phyloP scores from a whole-genome alignment of 2,329 filamentous ascomycete species.

The Talaromyces marneffei region DNA sequence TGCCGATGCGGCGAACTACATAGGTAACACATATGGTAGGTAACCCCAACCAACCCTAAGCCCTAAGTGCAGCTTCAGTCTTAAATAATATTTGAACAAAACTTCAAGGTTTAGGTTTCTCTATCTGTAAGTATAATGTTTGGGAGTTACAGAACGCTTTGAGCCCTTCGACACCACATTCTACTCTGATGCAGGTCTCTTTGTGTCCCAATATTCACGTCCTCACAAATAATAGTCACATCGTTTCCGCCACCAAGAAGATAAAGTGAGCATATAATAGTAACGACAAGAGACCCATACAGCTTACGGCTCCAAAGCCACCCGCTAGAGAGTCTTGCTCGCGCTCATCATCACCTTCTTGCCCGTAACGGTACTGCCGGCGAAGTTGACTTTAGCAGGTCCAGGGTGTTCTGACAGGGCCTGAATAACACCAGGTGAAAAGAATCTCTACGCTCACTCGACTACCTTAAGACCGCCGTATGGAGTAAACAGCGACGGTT shows the following conservation, averaged over 20 bases:
- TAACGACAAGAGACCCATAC: neutral
- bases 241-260: neutral
- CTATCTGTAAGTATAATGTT: neutral
- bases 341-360: neutral
- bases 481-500: neutral
- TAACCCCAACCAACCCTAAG: neutral
- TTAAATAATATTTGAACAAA: neutral
- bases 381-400: no score
- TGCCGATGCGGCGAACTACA: neutral
- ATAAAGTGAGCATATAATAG: neutral
- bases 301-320: neutral
- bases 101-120: neutral
- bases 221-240: neutral
- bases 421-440: no score
- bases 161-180: neutral
- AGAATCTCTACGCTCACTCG: neutral
- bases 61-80: neutral
- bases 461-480: neutral
- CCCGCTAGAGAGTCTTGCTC: neutral
- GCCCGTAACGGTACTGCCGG: neutral
- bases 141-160: neutral
- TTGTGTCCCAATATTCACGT: neutral
- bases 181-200: neutral
- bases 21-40: no score
- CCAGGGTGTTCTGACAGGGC: no score